Evolutionary conservation across 2,329 filamentous ascomycete species (phyloP), one percentile per base, ranked within the genome.

Genomic region (Hortaea werneckii): DNA sequence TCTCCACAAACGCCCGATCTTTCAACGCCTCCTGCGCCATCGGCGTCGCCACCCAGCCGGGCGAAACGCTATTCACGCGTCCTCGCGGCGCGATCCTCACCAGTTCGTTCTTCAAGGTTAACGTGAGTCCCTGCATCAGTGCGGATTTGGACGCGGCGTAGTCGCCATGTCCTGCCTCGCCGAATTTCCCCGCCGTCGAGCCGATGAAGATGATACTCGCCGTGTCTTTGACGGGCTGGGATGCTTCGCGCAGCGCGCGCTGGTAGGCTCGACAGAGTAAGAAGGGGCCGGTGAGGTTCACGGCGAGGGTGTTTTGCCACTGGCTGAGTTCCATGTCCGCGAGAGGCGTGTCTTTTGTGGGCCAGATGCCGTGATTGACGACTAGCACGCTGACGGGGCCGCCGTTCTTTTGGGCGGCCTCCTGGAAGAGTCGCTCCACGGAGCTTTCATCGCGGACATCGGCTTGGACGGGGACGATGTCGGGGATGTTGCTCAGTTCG

Each of bases 331-430:
- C 45, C 58, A 62, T 60, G 35, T 60, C 57, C 8, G 49, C 56
- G 27, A 62, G 55, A 6, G 47, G 49, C 2, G 53, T 49, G 44
- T 52, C 40, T 12, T 55, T 53, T 12, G 42, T 52, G 2, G 57
- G 55, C 54, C 55, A 59, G 28, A 61, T 51, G 6, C 57, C 66
- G 38, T 67, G 66, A 46, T 68, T 68, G 47, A 67, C 65, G 37
- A 68, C 58, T 2, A 69, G 60, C 5, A 66, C 61, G 50, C 66
- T 62, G 4, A 68, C 63, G 9, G 58, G 54, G 29, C 56, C 56
- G 6, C 51, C 54, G 46, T 68, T 66, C 39, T 64, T 56, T n/a
- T 49, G 49, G 1, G 55, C 55, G 3, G 65, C 67, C 35, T 59
- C 47, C 5, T 48, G 29, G 4, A 61, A 58, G 20, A 64, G 58